Evolutionary conservation across 192 early-diverging fungal genomes (phyloP), one percentile per base, ranked within the genome.

Genomic region (Paraglomus occultum): DNA sequence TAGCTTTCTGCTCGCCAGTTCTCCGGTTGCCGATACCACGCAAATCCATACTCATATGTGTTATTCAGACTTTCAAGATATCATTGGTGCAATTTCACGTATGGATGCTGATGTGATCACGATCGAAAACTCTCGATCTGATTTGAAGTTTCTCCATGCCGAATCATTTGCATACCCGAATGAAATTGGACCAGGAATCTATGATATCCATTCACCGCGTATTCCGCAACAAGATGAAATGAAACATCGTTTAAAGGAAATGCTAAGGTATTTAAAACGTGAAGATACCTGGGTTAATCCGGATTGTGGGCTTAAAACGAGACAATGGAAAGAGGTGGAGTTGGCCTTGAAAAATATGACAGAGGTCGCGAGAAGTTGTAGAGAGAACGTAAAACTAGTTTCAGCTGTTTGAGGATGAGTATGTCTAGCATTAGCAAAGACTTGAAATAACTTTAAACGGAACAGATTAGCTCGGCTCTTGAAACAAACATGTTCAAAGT

Each of bases 41-140:
- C 94, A 98, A 84, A 95, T 99, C 80, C 97, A 98, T 88, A 91
- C 91, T 55, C 95, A 97, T 83, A 95, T 99, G 89, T 99, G 96
- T 84, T 99, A 99, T 89, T 91, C 89, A 78, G 97, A 99, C 80
- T 99, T 99, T 80, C 93, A 98, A 81, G 95, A 95, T 83, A 99
- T 99, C 76, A 94, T 99, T 82, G 86, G 89, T 50, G 89, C 95
- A 39, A 98, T 99, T 81, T 80, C 89, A 73, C 84, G 82, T 78
- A 81, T 98, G 64, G 96, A 98, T 84, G 94, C 91, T 63, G 95
- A 99, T 83, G 94, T 93, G 55, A 91, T 99, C 74, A 96, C 97
- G 46, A 98, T 99, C 76, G 97, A 99, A 79, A 96, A 94, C 85
- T 91, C 94, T 74, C 95, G 95, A 83, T 95, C 94, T 45, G 96